phyloP scores from a whole-genome alignment of 2,329 filamentous ascomycete genomes.

The Sporothrix mexicana region DNA sequence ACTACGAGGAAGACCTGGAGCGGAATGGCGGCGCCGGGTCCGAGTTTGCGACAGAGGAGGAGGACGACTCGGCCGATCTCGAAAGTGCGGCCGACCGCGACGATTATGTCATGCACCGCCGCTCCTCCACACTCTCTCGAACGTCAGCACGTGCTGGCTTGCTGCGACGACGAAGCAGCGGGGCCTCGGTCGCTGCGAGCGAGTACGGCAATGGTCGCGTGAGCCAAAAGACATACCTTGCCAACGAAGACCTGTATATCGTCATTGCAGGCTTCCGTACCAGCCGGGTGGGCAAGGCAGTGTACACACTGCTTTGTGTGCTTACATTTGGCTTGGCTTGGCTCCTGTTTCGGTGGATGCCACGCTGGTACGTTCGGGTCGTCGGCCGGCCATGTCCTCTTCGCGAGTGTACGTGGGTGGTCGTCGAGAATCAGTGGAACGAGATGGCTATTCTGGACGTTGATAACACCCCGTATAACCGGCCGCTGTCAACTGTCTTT shows the following conservation, averaged over 20 bases:
- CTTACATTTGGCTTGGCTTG: constrained; percentile 78
- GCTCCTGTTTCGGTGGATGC: constrained; percentile 87
- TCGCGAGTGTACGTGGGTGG: constrained; percentile 83
- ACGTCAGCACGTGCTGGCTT: constrained; percentile 67
- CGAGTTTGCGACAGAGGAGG: constrained; percentile 37
- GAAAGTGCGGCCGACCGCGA: constrained; percentile 46
- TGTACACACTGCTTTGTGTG: constrained; percentile 74
- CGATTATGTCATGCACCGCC: constrained; percentile 61
- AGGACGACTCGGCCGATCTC: constrained; percentile 47
- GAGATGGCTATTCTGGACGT: constrained; percentile 83
- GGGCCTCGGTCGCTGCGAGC: constrained; percentile 67
- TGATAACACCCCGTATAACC: constrained; percentile 58
- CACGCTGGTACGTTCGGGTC: constrained; percentile 80
- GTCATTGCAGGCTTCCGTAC: constrained; percentile 91
- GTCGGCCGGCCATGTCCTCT: constrained; percentile 73
- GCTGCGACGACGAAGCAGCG: constrained; percentile 72
- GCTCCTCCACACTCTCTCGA: constrained; percentile 66
- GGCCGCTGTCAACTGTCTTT: constrained; percentile 67
- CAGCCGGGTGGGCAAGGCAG: constrained; percentile 68
- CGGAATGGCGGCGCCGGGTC: constrained; percentile 48
- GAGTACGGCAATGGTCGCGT: constrained; percentile 66
- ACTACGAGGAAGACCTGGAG: constrained; percentile 41
- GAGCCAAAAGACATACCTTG: constrained; percentile 91
- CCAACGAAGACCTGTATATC: constrained; percentile 91
- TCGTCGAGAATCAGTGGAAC: constrained; percentile 95